phyloP scores from a whole-genome alignment of 148 eudicot species.

The Fagopyrum homotropicum region DNA sequence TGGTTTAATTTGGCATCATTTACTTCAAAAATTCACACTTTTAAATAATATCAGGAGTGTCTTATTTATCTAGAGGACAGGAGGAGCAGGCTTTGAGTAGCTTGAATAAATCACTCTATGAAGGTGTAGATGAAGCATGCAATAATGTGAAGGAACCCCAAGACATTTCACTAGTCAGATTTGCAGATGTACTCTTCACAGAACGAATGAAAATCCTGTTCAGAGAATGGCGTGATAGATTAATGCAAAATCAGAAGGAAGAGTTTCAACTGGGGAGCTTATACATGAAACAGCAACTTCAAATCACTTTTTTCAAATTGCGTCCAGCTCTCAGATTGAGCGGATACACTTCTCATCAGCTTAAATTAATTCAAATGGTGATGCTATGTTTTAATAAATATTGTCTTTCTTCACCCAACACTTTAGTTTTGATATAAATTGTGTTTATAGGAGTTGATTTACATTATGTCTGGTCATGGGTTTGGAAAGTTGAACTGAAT shows the following conservation, averaged over 20 bases:
- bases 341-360: slow-evolving; percentile 79
- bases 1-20: slow-evolving; percentile 11
- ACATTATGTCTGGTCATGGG: neutral
- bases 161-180: slow-evolving; percentile 39
- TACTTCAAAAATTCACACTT: slow-evolving; percentile 38
- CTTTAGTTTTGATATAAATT: neutral
- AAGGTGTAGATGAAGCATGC: slow-evolving; percentile 28
- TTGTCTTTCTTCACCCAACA: neutral
- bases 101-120: slow-evolving; percentile 33
- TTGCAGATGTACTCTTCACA: slow-evolving; percentile 72
- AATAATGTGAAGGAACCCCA: slow-evolving; percentile 27
- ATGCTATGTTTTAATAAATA: slow-evolving; percentile 4
- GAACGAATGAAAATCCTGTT: slow-evolving; percentile 73
- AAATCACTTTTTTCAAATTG: slow-evolving; percentile 65
- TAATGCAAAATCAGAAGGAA: slow-evolving; percentile 33
- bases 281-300: slow-evolving; percentile 37
- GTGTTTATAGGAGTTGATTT: neutral
- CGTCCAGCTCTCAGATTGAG: slow-evolving; percentile 71
- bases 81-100: slow-evolving; percentile 61
- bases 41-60: slow-evolving; percentile 82
- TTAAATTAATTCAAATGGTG: slow-evolving; percentile 83
- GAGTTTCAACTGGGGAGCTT: slow-evolving; percentile 29
- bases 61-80: slow-evolving; percentile 98
- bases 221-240: slow-evolving; percentile 59
- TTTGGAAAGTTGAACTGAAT: neutral